Evolutionary conservation across 495 filamentous ascomycete species (phyloP).

Genomic region (Evernia prunastri): DNA sequence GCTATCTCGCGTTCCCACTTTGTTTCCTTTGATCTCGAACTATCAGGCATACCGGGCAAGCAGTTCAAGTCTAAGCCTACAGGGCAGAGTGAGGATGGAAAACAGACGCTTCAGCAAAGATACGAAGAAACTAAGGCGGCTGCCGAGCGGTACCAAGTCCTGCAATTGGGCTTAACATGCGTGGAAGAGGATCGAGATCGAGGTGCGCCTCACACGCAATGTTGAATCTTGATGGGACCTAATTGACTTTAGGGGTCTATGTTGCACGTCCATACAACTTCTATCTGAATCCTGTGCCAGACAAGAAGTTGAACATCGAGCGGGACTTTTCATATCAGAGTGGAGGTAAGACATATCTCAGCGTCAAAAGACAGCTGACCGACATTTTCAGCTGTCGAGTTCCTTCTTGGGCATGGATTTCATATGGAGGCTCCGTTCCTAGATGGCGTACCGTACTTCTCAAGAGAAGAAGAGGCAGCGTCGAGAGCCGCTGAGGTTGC

Average conservation of each 20-base stretch:
- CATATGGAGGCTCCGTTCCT: slow-evolving; percentile 51
- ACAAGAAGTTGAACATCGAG: slow-evolving; percentile 46
- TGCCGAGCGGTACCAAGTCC: slow-evolving; percentile 62
- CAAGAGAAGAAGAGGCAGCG: slow-evolving; percentile 52
- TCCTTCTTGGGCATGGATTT: slow-evolving; percentile 58
- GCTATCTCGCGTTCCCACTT: slow-evolving; percentile 57
- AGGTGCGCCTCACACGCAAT: slow-evolving; percentile 30
- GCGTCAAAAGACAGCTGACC: neutral
- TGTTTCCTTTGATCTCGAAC: slow-evolving; percentile 69
- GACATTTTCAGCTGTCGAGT: slow-evolving; percentile 47
- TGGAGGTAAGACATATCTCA: slow-evolving; percentile 34
- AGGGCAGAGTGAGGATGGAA: slow-evolving; percentile 21
- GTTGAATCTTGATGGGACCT: slow-evolving; percentile 15
- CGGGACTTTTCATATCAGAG: slow-evolving; percentile 49
- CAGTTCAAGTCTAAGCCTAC: slow-evolving; percentile 26
- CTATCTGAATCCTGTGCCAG: slow-evolving; percentile 50
- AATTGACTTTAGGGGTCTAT: slow-evolving; percentile 43
- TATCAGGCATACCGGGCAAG: slow-evolving; percentile 57
- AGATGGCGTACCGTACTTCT: slow-evolving; percentile 63
- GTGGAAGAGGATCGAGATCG: slow-evolving; percentile 47
- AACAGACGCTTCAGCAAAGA: slow-evolving; percentile 51
- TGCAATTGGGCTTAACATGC: slow-evolving; percentile 72
- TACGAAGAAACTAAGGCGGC: slow-evolving; percentile 59
- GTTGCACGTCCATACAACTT: slow-evolving; percentile 63
- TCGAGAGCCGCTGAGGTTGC: slow-evolving; percentile 35